These are phyloP conservation scores for Annulohypoxylon truncatum DNA, from an alignment of 2,329 filamentous ascomycete genomes.

Conservation along the genomic window DNA sequence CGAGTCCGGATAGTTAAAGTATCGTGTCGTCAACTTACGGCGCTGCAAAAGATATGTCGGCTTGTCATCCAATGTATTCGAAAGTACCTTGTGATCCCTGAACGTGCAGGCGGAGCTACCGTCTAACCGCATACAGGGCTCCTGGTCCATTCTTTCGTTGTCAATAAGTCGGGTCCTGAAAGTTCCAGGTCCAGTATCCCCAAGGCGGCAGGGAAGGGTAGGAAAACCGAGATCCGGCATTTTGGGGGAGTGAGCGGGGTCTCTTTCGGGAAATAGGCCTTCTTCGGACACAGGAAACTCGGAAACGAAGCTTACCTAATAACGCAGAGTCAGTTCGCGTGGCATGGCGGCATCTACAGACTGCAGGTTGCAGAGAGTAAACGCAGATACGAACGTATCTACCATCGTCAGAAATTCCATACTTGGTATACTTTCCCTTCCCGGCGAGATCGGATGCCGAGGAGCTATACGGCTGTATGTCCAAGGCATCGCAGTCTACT, in stretches of 20 bases:
- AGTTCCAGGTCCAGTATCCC: constrained; percentile 3
- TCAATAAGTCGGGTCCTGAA: constrained; percentile 10
- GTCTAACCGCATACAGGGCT: constrained; percentile 39
- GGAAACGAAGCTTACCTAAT: constrained; percentile 33
- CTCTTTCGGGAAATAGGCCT: constrained; percentile 29
- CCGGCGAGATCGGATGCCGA: constrained; percentile 12
- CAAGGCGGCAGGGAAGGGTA: constrained; percentile 14
- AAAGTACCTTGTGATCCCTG: constrained; percentile 39
- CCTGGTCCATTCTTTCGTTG: constrained; percentile 12
- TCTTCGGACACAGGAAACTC: constrained; percentile 36
- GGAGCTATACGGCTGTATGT: not conserved
- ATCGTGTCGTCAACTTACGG: constrained; percentile 21
- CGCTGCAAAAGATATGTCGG: constrained; percentile 18
- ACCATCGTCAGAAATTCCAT: too few relatives aligned
- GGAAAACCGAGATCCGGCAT: constrained; percentile 37
- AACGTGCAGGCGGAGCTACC: constrained; percentile 36
- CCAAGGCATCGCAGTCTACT: not conserved
- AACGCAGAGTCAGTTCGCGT: constrained; percentile 26
- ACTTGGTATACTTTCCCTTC: not conserved
- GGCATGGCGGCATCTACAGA: constrained; percentile 7
- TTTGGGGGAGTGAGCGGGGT: constrained; percentile 28
- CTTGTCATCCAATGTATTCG: constrained; percentile 38
- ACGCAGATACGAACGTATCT: not conserved
- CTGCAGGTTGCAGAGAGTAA: not conserved
- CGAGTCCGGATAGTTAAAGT: constrained; percentile 28